phyloP scores from a whole-genome alignment of 2,329 filamentous ascomycete genomes.

The Niveomyces coronatus region DNA sequence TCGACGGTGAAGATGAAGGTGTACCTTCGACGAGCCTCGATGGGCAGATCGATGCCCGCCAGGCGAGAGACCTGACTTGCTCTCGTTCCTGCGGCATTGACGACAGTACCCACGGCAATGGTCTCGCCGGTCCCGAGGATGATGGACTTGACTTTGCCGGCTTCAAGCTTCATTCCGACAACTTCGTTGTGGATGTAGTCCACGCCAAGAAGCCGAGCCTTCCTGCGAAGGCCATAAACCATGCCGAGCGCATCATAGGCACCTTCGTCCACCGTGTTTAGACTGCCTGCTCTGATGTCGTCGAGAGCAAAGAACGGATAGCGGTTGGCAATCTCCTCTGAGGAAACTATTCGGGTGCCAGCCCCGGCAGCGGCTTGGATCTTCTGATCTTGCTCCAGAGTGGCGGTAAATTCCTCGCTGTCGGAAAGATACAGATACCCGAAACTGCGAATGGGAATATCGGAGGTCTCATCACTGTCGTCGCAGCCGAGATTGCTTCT shows the following conservation, averaged over 20 bases:
- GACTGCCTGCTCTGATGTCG: neutral
- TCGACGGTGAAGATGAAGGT: neutral
- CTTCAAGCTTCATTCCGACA: neutral
- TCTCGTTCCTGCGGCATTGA: neutral
- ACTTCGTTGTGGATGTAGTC: neutral
- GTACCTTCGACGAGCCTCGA: slow-evolving; percentile 1
- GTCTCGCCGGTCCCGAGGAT: neutral
- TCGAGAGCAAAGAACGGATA: neutral
- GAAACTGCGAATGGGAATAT: neutral
- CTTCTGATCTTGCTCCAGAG: neutral
- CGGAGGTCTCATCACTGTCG: neutral
- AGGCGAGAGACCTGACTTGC: neutral
- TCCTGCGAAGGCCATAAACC: neutral
- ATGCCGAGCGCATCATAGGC: neutral
- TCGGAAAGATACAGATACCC: neutral
- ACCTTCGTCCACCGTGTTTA: neutral
- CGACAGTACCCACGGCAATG: neutral
- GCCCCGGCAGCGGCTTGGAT: neutral
- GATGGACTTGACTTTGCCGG: neutral
- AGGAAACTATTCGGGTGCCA: neutral
- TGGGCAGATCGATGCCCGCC: neutral
- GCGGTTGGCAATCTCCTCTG: neutral
- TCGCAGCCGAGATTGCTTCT: neutral
- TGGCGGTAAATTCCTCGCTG: neutral
- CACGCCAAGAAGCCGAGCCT: neutral